Percentiles rank a stretch among this genome's conserved stretches.
phyloP scores from a whole-genome alignment of 2,329 filamentous ascomycete genomes.

The Acrocalymma vagum region DNA sequence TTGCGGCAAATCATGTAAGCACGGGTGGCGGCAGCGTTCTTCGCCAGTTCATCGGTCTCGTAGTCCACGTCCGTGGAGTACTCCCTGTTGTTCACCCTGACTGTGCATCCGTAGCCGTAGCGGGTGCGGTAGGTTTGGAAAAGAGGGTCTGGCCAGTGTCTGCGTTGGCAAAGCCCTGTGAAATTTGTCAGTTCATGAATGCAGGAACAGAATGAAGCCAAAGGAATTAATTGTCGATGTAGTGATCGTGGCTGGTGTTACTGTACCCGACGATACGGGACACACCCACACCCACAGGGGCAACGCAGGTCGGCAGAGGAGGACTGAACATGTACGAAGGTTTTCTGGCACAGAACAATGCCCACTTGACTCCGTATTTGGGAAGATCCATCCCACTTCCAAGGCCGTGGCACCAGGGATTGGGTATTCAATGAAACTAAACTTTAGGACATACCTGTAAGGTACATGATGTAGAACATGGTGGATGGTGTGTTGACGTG shows the following conservation, averaged over 20 bases:
- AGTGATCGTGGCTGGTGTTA: slow-evolving; percentile 3
- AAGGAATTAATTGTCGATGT: slow-evolving; percentile 5
- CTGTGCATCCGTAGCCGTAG: slow-evolving; percentile 85
- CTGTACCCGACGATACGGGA: slow-evolving; percentile 15
- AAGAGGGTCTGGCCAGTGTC: slow-evolving; percentile 89
- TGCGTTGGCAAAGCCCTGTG: slow-evolving; percentile 89
- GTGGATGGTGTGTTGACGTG: slow-evolving; percentile 30
- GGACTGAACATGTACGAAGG: slow-evolving; percentile 4
- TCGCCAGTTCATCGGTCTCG: slow-evolving; percentile 81
- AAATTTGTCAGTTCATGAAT: slow-evolving; percentile 47
- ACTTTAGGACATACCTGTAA: slow-evolving; percentile 48
- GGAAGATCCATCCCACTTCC: slow-evolving; percentile 12
- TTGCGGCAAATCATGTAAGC: slow-evolving; percentile 98
- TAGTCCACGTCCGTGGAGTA: slow-evolving; percentile 92
- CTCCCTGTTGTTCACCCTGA: slow-evolving; percentile 94
- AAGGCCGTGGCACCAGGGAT: slow-evolving; percentile 15
- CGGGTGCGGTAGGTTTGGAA: slow-evolving; percentile 83
- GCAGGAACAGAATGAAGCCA: slow-evolving; percentile 4
- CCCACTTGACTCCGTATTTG: slow-evolving; percentile 11
- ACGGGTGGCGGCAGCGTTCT: slow-evolving; percentile 93
- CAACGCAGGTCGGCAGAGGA: slow-evolving; percentile 10
- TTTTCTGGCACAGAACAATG: slow-evolving; percentile 20
- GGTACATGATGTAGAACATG: slow-evolving; percentile 56
- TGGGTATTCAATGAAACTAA: slow-evolving; percentile 8
- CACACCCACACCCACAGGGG: too few species aligned